A percentile compares a stretch with the other conserved stretches of the same genome.
Conservation (phyloP, 768 basidiomycete species). For the Tricholoma saponaceum region DNA sequence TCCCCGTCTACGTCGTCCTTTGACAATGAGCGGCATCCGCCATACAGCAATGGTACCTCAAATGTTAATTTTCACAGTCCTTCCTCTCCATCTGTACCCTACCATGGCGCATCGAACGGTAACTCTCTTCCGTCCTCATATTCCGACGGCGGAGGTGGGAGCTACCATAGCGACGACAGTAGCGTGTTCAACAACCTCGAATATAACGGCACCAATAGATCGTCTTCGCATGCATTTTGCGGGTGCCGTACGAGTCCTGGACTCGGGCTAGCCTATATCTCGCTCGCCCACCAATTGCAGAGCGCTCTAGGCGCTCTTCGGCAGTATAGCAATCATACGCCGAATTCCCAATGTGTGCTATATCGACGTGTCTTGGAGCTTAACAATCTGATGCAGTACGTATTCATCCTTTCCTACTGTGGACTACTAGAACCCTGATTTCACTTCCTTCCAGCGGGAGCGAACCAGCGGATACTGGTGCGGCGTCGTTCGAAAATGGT, state of each 20-base stretch:
- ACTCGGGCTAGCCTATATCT: conserved; percentile 53
- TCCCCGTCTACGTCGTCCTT: conserved; percentile 32
- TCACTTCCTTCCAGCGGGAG: conserved; percentile 34
- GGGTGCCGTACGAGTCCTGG: conserved; percentile 62
- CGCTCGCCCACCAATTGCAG: conserved; percentile 62
- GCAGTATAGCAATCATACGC: conserved; percentile 56
- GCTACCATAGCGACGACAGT: conserved; percentile 38
- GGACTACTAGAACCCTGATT: conserved; percentile 1
- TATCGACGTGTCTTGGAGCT: conserved; percentile 60
- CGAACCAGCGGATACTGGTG: conserved; percentile 45
- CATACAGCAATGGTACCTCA: conserved; percentile 12
- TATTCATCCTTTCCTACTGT: conserved; percentile 18
- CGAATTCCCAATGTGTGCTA: conserved; percentile 49
- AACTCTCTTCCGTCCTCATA: conserved; percentile 30
- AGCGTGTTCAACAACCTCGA: conserved; percentile 32
- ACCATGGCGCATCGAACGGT: conserved; percentile 18
- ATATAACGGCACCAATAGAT: conserved; percentile 18
- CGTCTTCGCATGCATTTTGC: conserved; percentile 43
- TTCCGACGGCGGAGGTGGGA: conserved; percentile 32
- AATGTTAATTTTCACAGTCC: conserved; percentile 21
- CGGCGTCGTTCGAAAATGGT: conserved; percentile 50
- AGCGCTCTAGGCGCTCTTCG: conserved; percentile 51
- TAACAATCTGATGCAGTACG: conserved; percentile 63
- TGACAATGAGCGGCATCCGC: conserved; percentile 32
- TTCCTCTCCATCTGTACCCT: conserved; percentile 22